Conservation (phyloP, 495 filamentous ascomycete species). For the Haplographium delicatum region DNA sequence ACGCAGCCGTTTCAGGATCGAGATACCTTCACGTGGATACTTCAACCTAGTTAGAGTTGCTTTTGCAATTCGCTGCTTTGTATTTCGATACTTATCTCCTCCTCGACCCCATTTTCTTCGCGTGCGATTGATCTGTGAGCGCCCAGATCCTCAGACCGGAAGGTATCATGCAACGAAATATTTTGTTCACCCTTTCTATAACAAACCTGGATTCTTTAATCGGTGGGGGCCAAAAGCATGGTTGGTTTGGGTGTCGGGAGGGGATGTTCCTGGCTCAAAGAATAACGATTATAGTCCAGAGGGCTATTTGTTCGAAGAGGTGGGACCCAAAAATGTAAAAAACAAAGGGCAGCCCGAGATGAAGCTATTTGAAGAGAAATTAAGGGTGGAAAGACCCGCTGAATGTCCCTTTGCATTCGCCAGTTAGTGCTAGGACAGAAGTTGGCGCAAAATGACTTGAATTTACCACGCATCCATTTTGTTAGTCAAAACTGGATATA, state of each 20-base stretch:
- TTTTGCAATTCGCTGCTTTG: constrained; percentile 43
- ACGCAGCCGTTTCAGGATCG: background rate
- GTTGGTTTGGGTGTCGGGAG: constrained; percentile 47
- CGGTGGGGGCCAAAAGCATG: constrained; percentile 53
- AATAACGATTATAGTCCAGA: constrained; percentile 51
- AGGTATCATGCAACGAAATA: constrained; percentile 45
- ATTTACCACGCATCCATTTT: too few relatives aligned
- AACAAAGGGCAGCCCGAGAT: constrained; percentile 50
- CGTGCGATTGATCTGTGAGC: constrained; percentile 34
- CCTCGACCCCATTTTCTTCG: constrained; percentile 49
- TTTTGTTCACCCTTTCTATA: constrained; percentile 53
- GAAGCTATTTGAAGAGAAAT: constrained; percentile 34
- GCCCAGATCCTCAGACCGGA: constrained; percentile 42
- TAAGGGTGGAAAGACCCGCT: constrained; percentile 37
- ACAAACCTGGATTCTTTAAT: constrained; percentile 55
- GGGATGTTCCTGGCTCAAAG: constrained; percentile 54
- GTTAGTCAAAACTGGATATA: too few relatives aligned
- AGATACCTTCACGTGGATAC: constrained; percentile 31
- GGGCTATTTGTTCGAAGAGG: constrained; percentile 51
- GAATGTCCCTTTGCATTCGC: constrained; percentile 47
- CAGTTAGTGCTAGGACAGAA: too few relatives aligned
- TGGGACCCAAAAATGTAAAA: constrained; percentile 53
- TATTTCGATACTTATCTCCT: constrained; percentile 49
- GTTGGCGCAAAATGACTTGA: too few relatives aligned
- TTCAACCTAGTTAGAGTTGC: constrained; percentile 32